A percentile compares a stretch with the other conserved stretches of the same genome.
phyloP scores from a whole-genome alignment of 1,139 yeast species.

The Debaryomyces subglobosus region DNA sequence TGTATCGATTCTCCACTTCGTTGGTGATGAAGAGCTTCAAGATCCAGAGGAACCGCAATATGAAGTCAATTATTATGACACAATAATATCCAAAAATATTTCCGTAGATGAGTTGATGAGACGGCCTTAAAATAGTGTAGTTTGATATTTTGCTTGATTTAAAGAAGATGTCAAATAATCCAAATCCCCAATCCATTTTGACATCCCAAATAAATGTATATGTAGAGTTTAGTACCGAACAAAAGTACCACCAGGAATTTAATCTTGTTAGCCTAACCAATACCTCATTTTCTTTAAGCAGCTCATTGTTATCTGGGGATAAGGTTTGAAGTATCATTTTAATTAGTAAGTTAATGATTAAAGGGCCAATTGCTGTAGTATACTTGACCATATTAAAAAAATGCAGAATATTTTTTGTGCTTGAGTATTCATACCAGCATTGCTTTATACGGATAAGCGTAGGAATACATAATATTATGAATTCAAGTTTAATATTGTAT shows the following conservation, averaged over 20 bases:
- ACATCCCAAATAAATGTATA: constrained; percentile 91
- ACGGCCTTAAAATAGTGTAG: constrained; percentile 22
- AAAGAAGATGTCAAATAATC: constrained; percentile 45
- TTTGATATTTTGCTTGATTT: constrained; percentile 6
- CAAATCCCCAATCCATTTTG: constrained; percentile 83
- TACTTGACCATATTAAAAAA: constrained; percentile 76
- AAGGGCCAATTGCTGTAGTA: constrained; percentile 65
- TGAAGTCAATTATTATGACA: constrained; percentile 62
- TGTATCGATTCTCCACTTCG: constrained; percentile 21
- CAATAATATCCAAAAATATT: constrained; percentile 41
- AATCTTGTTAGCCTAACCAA: constrained; percentile 22
- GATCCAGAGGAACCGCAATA: constrained; percentile 76
- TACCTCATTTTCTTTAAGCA: constrained; percentile 16
- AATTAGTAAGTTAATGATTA: constrained; percentile 48
- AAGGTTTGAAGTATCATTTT: constrained; percentile 23
- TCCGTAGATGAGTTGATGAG: constrained; percentile 23
- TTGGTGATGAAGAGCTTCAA: constrained; percentile 47
- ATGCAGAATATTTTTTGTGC: constrained; percentile 56
- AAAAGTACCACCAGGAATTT: constrained; percentile 51
- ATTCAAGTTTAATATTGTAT: constrained; percentile 46
- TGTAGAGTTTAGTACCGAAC: constrained; percentile 63
- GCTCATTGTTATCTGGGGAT: constrained; percentile 15
- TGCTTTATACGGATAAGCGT: constrained; percentile 74
- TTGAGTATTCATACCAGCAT: constrained; percentile 69
- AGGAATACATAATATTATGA: constrained; percentile 60